Base-by-base conservation (phyloP, 2,329 filamentous ascomycete species). In the Metarhizium rileyi region DNA sequence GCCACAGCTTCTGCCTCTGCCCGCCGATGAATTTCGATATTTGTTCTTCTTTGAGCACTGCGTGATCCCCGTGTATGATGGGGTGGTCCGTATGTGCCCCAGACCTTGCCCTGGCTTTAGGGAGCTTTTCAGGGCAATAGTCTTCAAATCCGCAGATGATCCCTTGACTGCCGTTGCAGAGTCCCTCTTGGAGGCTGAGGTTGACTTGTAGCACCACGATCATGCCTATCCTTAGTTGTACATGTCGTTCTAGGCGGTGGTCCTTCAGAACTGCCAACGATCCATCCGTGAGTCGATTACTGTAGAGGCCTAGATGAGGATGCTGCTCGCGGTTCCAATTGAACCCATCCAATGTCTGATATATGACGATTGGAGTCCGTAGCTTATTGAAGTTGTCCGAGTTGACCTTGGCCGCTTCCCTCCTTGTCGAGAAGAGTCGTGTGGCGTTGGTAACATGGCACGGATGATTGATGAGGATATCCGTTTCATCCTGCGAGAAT, bases 381-480 rank as follows among this genome's bases (percentile, higher is more conserved):
- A 45, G 27, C 26, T 20, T 30, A 3, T 5, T 4, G 5, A 10
- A 4, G 0, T 35, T 14, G 0, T 9, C 36, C 1, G 2, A 56
- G 20, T 45, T 45, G 16, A 30, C 43, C 18, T 25, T 14, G 16
- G 43, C n/a, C 43, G 33, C 54, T 43, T 59, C 51, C 1, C 5
- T 3, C 20, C 26, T 54, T 1, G 44, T 57, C 10, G 50, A 52
- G 1, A 56, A 47, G 8, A 62, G 49, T 3, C 35, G 40, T 2
- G 56, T 55, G 1, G 54, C 59, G 5, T 53, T 50, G 0, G 63
- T 56, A 0, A 70, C 70, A 4, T 70, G 60, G 4, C 66, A 69
- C 0, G 63, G 52, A 47, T 76, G 72, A 22, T 75, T 63, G 49
- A 78, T 66, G 0, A 81, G 63, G 0, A 71, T 61, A 0, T 66